Evolutionary conservation across 169 alveolate genomes (phyloP).

Genomic region (Nephromyces sp.): DNA sequence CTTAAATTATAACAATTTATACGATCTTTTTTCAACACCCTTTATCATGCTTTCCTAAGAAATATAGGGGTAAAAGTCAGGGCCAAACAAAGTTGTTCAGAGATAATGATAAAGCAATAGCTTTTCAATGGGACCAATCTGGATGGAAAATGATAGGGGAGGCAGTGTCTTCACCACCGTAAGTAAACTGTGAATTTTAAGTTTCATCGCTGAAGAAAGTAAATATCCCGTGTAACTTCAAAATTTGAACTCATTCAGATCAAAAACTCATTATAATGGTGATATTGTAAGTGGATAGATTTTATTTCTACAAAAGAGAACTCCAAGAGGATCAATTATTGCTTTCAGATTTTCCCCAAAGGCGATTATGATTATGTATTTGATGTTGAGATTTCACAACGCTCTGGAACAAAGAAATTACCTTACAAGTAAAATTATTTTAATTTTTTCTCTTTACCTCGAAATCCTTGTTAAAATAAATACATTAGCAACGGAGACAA

Average conservation of each 20-base stretch:
- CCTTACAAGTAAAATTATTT: constrained; percentile 7
- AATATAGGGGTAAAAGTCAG: constrained; percentile 57
- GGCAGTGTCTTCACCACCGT: constrained; percentile 47
- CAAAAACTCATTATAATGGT: too few relatives aligned
- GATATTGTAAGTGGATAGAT: too few relatives aligned
- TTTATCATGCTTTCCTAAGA: too few relatives aligned
- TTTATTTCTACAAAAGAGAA: constrained; percentile 36
- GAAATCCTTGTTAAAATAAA: constrained; percentile 29
- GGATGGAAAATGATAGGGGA: constrained; percentile 77
- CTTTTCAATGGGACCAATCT: constrained; percentile 53
- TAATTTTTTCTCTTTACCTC: too few relatives aligned
- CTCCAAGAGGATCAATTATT: too few relatives aligned
- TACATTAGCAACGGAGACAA: constrained; percentile 71
- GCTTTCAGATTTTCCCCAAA: constrained; percentile 67
- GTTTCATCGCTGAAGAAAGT: too few relatives aligned
- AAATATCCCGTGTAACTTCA: too few relatives aligned
- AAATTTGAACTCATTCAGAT: too few relatives aligned
- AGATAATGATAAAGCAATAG: constrained; percentile 62
- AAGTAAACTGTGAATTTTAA: constrained; percentile 32
- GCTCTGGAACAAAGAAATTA: constrained; percentile 21
- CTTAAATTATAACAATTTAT: too few relatives aligned
- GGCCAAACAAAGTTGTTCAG: constrained; percentile 70
- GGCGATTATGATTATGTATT: constrained; percentile 80
- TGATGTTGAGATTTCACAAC: constrained; percentile 72
- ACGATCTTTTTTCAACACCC: too few relatives aligned